Percentiles rank a stretch among this genome's conserved stretches.
Evolutionary conservation across 1,284 basidiomycete genomes (phyloP).

Genomic region (Cronartium quercuum): DNA sequence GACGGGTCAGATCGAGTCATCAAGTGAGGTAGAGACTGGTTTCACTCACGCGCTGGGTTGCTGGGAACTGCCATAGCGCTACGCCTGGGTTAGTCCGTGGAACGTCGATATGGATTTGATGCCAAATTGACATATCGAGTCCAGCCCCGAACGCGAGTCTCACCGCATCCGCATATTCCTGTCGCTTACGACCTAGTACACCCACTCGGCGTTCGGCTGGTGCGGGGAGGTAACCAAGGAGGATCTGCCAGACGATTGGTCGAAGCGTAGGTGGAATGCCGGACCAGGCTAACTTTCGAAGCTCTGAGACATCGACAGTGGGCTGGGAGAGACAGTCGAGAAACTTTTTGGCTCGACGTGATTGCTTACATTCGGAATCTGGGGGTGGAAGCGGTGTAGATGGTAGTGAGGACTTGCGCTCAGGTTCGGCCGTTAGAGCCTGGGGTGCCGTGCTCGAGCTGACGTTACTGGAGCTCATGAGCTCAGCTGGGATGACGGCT

Average conservation of each 20-base stretch:
- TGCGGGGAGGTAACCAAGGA: conserved; percentile 87
- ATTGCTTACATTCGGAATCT: not conserved
- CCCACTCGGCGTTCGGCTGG: conserved; percentile 68
- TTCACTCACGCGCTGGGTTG: conserved; percentile 69
- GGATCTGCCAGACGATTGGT: conserved; percentile 86
- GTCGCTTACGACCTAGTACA: conserved; percentile 77
- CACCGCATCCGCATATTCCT: conserved; percentile 83
- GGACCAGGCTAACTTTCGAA: conserved; percentile 89
- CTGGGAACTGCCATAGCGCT: conserved; percentile 74
- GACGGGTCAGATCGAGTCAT: not conserved
- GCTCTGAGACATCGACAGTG: conserved; percentile 65
- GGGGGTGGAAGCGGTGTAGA: not conserved
- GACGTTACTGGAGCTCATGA: not conserved
- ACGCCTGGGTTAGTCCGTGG: conserved; percentile 89
- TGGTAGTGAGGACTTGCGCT: not conserved
- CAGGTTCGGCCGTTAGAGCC: not conserved
- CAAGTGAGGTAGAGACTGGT: not conserved
- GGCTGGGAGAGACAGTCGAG: conserved; percentile 42
- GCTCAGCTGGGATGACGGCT: conserved; percentile 13
- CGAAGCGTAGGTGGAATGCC: conserved; percentile 83
- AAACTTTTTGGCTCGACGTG: conserved; percentile 41
- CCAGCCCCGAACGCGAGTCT: conserved; percentile 84
- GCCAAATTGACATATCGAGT: conserved; percentile 88
- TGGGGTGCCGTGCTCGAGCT: not conserved
- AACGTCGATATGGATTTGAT: conserved; percentile 95